phyloP scores from a whole-genome alignment of 2,329 filamentous ascomycete species.

The Penicillium sumatraense region DNA sequence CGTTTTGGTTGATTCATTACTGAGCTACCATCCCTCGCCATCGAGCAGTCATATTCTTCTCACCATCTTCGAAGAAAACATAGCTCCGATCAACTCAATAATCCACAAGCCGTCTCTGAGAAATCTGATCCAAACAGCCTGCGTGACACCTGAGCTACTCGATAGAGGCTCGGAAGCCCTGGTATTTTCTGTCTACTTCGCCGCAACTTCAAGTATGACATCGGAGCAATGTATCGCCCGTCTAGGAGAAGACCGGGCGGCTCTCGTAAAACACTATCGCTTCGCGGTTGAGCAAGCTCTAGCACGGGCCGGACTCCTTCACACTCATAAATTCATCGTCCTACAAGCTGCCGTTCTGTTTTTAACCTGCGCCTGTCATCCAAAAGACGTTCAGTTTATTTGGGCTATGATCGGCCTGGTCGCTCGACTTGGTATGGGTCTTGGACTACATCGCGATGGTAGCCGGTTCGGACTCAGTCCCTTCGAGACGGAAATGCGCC shows the following conservation, averaged over 20 bases:
- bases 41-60: neutral
- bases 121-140: neutral
- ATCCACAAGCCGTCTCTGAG: neutral
- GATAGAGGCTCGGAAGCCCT: conserved; percentile 17
- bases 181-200: conserved; percentile 25
- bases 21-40: neutral
- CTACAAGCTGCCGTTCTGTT: conserved; percentile 27
- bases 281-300: conserved; percentile 20
- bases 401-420: neutral
- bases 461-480: conserved; percentile 12
- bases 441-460: conserved; percentile 4
- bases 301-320: conserved; percentile 9
- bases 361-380: conserved; percentile 4
- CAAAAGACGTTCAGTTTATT: neutral
- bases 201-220: conserved; percentile 17
- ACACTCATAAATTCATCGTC: conserved; percentile 17
- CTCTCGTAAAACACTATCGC: conserved; percentile 22
- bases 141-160: neutral
- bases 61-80: neutral
- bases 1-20: neutral
- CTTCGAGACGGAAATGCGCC: conserved; percentile 21
- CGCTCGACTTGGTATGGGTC: neutral
- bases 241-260: neutral
- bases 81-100: neutral
- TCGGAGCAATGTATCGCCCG: conserved; percentile 10